Base-by-base conservation (phyloP, 2,329 filamentous ascomycete genomes). In the Aulographum hederae region DNA sequence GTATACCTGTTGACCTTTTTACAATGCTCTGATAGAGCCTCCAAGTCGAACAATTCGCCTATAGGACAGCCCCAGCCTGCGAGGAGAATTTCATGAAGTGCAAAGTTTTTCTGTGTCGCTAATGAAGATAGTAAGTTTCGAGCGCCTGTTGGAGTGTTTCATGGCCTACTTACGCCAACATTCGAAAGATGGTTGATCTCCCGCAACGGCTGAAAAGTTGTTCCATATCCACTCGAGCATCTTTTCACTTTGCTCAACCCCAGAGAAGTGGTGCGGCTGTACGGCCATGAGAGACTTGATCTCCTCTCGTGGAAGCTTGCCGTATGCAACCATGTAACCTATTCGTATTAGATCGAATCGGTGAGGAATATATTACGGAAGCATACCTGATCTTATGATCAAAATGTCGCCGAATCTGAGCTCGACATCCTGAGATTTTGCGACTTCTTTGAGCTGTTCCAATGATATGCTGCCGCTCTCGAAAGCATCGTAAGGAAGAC, bases 391-490 rank as follows among this genome's bases (percentile, higher is more conserved):
- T 5, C 65, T 58, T 17, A 67, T 51, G 38, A 68, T 51, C 3
- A 69, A 46, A 20, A 69, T 57, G 38, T 68, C 65, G 6, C 65
- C 65, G 33, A 65, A 61, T n/a, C 52, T 80, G 18, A 66, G 47
- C 38, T 60, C 51, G 0, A 60, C 63, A 6, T 58, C 58, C 41
- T 68, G 61, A 3, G 53, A 49, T 14, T 46, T 43, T 0, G 61
- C 56, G 27, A 61, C 58, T 4, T 51, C 50, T 32, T 57, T 47
- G 2, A 67, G 43, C 12, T 61, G 54, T 2, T 41, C 38, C 3
- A 59, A 39, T 5, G 43, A 38, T 26, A 60, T 58, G 11, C 38
- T 35, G 12, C 41, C 42, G 1, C 50, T 46, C 13, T 49, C 34
- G 39, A 58, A 53, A 13, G 49, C 41, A 18, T 51, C 31, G 43